A percentile compares a stretch with the other conserved stretches of the same genome.
These are phyloP conservation scores for Stagonosporopsis rhizophila DNA, from an alignment of 2,329 filamentous ascomycete genomes.

Conservation along the genomic window DNA sequence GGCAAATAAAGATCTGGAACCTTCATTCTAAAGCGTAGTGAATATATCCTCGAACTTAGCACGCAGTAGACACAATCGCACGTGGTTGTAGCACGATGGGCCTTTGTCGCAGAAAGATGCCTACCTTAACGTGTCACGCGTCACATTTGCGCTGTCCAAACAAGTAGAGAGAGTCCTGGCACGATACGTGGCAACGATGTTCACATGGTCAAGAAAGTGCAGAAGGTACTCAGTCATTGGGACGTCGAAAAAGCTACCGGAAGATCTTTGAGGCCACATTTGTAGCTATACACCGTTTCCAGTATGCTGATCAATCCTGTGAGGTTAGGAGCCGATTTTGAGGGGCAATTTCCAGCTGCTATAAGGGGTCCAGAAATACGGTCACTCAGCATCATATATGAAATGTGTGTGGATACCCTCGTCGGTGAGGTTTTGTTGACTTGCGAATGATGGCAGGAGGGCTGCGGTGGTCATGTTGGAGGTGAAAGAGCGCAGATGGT, in stretches of 20 bases:
- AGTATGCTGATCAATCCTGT: not conserved
- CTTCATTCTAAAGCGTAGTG: not conserved
- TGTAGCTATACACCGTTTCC: not conserved
- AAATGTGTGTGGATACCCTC: too few relatives aligned
- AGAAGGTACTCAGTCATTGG: not conserved
- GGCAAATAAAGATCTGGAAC: not conserved
- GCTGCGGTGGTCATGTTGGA: not conserved
- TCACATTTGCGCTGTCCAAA: not conserved
- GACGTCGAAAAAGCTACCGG: not conserved
- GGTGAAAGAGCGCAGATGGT: not conserved
- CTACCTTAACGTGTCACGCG: not conserved
- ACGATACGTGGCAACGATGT: not conserved
- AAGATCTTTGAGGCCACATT: not conserved
- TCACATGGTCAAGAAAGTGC: not conserved
- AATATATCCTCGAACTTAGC: not conserved
- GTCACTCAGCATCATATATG: too few relatives aligned
- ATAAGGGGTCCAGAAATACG: too few relatives aligned
- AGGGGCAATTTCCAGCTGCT: not conserved
- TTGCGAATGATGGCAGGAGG: not conserved
- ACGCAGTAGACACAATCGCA: not conserved
- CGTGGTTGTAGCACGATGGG: conserved; percentile 12
- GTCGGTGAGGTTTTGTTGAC: too few relatives aligned
- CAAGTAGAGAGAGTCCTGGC: not conserved
- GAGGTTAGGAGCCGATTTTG: too few relatives aligned
- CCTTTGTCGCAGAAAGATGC: conserved; percentile 4